phyloP scores from a whole-genome alignment of 352 stramenopile species.

The Phytopythium delawarense region DNA sequence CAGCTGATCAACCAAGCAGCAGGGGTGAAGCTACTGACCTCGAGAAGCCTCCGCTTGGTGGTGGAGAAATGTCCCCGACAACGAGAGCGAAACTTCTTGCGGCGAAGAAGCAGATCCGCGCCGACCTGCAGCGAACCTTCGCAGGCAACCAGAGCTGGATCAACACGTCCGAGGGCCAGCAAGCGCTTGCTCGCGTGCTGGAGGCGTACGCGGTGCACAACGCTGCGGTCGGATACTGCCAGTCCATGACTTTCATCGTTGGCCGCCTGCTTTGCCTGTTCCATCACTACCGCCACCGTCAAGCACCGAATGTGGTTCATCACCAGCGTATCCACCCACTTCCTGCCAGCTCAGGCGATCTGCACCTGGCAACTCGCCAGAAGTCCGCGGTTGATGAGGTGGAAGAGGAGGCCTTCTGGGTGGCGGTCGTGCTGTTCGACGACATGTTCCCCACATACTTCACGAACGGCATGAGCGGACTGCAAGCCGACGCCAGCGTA shows the following conservation, averaged over 20 bases:
- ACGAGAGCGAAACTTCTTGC: conserved; percentile 20
- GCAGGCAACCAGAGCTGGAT: conserved; percentile 64
- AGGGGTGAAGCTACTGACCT: not conserved
- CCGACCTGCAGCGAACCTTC: conserved; percentile 70
- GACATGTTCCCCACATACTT: conserved; percentile 60
- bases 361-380: not conserved
- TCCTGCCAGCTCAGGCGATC: not conserved
- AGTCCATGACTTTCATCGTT: conserved; percentile 89
- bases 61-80: not conserved
- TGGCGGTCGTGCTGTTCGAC: conserved; percentile 50
- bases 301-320: not conserved
- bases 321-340: conserved; percentile 1
- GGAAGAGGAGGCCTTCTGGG: conserved; percentile 62
- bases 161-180: conserved; percentile 36
- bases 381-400: conserved; percentile 17
- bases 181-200: conserved; percentile 59
- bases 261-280: conserved; percentile 67
- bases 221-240: conserved; percentile 77
- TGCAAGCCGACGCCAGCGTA: conserved; percentile 53
- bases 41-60: not conserved
- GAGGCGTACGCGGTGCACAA: conserved; percentile 81
- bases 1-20: conserved; percentile 1
- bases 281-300: conserved; percentile 6
- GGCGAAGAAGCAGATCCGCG: conserved; percentile 48
- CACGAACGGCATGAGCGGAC: conserved; percentile 53